Base-by-base conservation (phyloP, 306 rosid species). In the Trifolium subterraneum region DNA sequence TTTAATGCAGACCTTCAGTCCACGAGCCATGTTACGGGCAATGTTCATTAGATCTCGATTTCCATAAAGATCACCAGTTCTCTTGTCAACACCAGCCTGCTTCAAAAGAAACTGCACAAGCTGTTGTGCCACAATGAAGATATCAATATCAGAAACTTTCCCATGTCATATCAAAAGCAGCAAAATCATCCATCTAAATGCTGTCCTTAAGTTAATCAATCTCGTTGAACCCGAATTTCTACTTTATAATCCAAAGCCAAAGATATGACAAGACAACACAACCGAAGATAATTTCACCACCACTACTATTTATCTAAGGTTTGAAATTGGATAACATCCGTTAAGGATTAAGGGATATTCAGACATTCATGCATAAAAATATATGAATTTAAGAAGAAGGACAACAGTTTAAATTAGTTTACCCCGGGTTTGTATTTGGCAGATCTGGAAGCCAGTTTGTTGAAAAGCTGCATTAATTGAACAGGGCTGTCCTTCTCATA, bases 11-110 rank as follows among this genome's bases (percentile, higher is more conserved):
- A 90, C 98, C 97, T 93, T 93, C 76, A 93, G 72, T 68, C 97
- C 98, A 79, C 98, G 93, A 72, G 98, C 98, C 98, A 90, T 93
- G 82, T 93, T 93, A 74, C 92, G 98, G 42, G 98, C 98, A 86
- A 93, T 93, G 76, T 93, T 93, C 80, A 90, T 75, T 84, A 93
- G 85, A 82, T 93, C 98, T 67, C 97, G 89, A 81, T 90, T 93
- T 73, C 97, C 97, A 64, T 5, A 93, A 66, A 93, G 95, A 87
- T 90, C 98, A 44, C 93, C 97, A 7, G 87, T 90, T 82, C 98
- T 84, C 82, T 86, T 93, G 78, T 93, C 97, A 79, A 93, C 90
- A 77, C 98, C 98, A 1, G 98, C 98, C 89, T 93, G 98, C 89
- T 90, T 93, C 81, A 93, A 83, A 82, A 93, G 92, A 80, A 93